Evolutionary conservation across 2,329 filamentous ascomycete species (phyloP).

Genomic region (Trichoderma brevicompactum): DNA sequence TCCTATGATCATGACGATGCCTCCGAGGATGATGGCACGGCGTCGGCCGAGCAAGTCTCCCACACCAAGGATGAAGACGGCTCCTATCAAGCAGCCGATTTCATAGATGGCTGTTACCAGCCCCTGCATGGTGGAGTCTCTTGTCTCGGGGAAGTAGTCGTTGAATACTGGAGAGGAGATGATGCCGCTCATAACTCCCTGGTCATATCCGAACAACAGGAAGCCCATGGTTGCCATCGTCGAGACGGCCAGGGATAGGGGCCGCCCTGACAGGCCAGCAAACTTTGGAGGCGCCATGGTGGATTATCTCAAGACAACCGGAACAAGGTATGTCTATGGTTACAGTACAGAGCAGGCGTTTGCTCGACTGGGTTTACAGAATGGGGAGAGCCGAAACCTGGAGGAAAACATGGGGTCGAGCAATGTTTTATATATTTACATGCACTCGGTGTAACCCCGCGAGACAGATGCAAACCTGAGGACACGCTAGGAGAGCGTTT

Average conservation of each 20-base stretch:
- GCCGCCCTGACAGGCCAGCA: conserved; percentile 62
- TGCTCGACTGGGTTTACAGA: background rate
- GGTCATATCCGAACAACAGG: conserved; percentile 63
- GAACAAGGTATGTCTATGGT: too few species aligned
- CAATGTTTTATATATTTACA: conserved; percentile 5
- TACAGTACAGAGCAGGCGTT: background rate
- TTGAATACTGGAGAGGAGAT: conserved; percentile 57
- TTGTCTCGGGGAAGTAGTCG: conserved; percentile 49
- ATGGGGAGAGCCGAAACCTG: background rate
- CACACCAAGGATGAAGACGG: conserved; percentile 53
- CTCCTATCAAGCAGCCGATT: conserved; percentile 57
- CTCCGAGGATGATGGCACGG: conserved; percentile 62
- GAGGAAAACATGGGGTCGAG: conserved; percentile 9
- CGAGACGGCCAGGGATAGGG: conserved; percentile 61
- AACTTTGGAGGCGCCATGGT: conserved; percentile 59
- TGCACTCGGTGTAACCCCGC: background rate
- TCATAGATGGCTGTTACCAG: conserved; percentile 57
- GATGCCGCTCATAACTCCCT: conserved; percentile 59
- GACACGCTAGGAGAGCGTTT: too few species aligned
- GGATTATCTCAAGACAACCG: conserved; percentile 7
- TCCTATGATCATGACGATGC: conserved; percentile 62
- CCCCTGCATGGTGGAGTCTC: conserved; percentile 53
- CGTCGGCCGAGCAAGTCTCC: conserved; percentile 58
- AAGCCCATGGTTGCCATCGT: conserved; percentile 68
- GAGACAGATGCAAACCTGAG: background rate